Percentiles rank a stretch among this genome's conserved stretches.
Conservation (phyloP, 257 asterid species). For the Anisodus acutangulus region DNA sequence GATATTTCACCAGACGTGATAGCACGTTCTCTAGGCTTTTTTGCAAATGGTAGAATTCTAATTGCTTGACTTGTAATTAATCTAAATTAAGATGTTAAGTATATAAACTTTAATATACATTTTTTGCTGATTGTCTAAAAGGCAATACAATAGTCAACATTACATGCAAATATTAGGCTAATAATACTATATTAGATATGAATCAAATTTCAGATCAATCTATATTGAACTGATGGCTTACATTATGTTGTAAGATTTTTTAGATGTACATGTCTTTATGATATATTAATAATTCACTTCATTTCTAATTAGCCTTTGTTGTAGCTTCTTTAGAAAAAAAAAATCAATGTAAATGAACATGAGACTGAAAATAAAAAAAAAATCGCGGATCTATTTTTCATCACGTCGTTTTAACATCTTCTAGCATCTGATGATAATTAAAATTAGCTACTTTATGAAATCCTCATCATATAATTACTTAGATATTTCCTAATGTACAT, state of each 20-base stretch:
- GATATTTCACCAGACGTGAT: neutral
- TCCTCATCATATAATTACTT: neutral
- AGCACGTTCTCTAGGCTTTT: neutral
- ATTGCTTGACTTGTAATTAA: neutral
- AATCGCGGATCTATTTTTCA: neutral
- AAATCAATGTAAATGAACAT: neutral
- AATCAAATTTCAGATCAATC: no score
- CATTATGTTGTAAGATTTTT: neutral
- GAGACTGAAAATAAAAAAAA: neutral
- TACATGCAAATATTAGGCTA: neutral
- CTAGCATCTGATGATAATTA: no score
- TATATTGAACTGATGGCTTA: neutral
- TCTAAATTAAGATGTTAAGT: neutral
- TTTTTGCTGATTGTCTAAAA: neutral
- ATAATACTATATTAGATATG: no score
- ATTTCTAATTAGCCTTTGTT: no score
- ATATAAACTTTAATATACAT: neutral
- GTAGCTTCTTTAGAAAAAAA: no score
- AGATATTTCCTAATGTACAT: neutral
- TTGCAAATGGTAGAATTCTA: neutral
- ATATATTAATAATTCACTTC: neutral
- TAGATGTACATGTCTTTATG: neutral
- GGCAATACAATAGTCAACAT: neutral
- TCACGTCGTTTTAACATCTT: neutral
- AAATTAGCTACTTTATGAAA: neutral